Percentiles rank a stretch among this genome's conserved stretches.
Conservation (phyloP, 2,329 filamentous ascomycete genomes). For the Aspergillus ibericus region DNA sequence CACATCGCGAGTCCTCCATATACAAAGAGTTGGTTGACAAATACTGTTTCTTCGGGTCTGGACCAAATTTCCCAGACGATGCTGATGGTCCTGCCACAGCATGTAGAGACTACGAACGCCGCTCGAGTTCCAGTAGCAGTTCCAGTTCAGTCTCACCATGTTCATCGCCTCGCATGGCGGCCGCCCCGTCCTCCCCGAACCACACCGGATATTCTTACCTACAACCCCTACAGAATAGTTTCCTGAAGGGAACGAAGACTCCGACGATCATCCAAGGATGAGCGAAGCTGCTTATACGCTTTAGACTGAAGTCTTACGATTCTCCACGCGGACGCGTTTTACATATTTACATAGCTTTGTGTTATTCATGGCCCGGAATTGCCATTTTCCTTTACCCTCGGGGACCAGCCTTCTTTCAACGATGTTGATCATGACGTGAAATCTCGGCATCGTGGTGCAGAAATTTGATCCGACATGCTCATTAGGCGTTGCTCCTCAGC, state of each 20-base stretch:
- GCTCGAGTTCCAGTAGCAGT: slow-evolving; percentile 3
- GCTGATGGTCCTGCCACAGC: neutral
- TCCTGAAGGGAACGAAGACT: slow-evolving; percentile 48
- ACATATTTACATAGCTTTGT: neutral
- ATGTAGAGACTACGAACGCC: neutral
- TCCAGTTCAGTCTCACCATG: slow-evolving; percentile 22
- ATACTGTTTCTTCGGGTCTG: slow-evolving; percentile 82
- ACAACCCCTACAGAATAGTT: slow-evolving; percentile 41
- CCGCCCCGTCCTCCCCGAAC: slow-evolving; percentile 34
- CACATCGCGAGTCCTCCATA: slow-evolving; percentile 77
- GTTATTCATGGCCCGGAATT: neutral
- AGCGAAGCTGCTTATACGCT: neutral
- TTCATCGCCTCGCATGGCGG: slow-evolving; percentile 26
- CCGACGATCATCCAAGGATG: slow-evolving; percentile 44
- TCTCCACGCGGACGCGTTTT: neutral
- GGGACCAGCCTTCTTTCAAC: neutral
- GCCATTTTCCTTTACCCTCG: neutral
- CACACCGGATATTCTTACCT: slow-evolving; percentile 47
- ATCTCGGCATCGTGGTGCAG: neutral
- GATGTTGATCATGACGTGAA: neutral
- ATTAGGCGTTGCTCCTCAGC: neutral
- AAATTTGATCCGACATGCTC: neutral
- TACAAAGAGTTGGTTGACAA: slow-evolving; percentile 98
- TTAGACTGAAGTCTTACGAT: neutral
- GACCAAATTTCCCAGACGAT: slow-evolving; percentile 44